Evolutionary conservation across 2,329 filamentous ascomycete species (phyloP).

Genomic region (Exophiala alcalophila): DNA sequence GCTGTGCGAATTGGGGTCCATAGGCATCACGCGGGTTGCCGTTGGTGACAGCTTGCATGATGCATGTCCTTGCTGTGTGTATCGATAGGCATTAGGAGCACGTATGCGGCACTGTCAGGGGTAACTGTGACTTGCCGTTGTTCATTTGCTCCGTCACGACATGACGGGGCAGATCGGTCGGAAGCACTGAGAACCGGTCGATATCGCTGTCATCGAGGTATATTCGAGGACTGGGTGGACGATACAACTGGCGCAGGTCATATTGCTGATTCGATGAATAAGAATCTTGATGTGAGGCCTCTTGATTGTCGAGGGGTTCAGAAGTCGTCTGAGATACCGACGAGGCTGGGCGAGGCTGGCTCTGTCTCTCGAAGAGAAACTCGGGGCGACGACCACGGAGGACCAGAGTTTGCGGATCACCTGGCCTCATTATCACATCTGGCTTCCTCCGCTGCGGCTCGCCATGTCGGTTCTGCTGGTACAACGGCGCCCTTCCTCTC

Average conservation of each 20-base stretch:
- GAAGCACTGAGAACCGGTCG: neutral
- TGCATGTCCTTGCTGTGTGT: neutral
- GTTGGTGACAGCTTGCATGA: constrained; percentile 1
- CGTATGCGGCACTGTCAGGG: neutral
- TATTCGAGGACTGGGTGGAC: neutral
- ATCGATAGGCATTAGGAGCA: too few relatives aligned
- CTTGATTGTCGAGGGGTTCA: neutral
- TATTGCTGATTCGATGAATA: neutral
- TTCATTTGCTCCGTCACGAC: neutral
- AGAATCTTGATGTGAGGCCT: neutral
- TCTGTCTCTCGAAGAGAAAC: neutral
- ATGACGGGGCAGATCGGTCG: neutral
- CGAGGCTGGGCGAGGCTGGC: too few relatives aligned
- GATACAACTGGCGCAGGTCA: neutral
- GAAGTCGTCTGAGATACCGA: too few relatives aligned
- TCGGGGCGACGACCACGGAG: constrained; percentile 1
- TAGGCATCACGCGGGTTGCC: neutral
- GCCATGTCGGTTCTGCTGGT: too few relatives aligned
- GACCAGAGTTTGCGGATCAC: neutral
- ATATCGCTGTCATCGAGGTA: constrained; percentile 2
- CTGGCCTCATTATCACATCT: neutral
- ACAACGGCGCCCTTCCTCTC: too few relatives aligned
- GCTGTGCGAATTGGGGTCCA: too few relatives aligned
- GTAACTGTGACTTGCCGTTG: neutral
- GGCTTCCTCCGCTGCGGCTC: too few relatives aligned